phyloP scores from a whole-genome alignment of 2,329 filamentous ascomycete genomes.

The Exserohilum rostratum region DNA sequence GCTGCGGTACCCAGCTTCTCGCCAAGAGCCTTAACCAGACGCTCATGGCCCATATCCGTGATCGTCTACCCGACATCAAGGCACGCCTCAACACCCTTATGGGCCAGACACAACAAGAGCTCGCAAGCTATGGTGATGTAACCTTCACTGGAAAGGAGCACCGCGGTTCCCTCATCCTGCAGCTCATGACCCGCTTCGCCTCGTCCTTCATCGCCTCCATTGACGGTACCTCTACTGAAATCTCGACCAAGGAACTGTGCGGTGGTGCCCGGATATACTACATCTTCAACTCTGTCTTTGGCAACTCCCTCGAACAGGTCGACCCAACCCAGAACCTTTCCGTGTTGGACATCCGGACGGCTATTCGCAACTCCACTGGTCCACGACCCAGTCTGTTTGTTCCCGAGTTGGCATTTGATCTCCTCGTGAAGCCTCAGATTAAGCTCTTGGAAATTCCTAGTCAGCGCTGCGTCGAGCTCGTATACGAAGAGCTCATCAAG shows the following conservation, averaged over 20 bases:
- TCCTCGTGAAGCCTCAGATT: constrained; percentile 97
- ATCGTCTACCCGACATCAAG: constrained; percentile 96
- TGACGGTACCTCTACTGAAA: constrained; percentile 97
- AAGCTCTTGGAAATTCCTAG: constrained; percentile 94
- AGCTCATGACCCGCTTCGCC: constrained; percentile 97
- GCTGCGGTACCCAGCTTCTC: constrained; percentile 92
- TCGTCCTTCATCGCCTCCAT: constrained; percentile 98
- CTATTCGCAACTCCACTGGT: constrained; percentile 96
- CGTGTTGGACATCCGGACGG: constrained; percentile 91
- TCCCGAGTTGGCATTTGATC: constrained; percentile 94
- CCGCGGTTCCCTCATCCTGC: constrained; percentile 89
- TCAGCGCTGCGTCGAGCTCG: constrained; percentile 94
- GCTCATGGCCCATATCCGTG: constrained; percentile 94
- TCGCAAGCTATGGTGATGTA: constrained; percentile 97
- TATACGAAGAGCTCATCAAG: constrained; percentile 99
- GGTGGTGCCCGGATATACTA: constrained; percentile 96
- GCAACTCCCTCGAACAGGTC: constrained; percentile 92
- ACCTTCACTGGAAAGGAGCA: constrained; percentile 98
- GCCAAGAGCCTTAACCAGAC: constrained; percentile 95
- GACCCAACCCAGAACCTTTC: constrained; percentile 96
- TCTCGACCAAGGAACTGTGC: constrained; percentile 96
- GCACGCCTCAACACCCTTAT: constrained; percentile 96
- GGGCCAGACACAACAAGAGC: constrained; percentile 99
- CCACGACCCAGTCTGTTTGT: constrained; percentile 95
- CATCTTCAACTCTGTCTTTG: constrained; percentile 98